Base-by-base conservation (phyloP, 768 basidiomycete genomes). In the Lactifluus volemus region DNA sequence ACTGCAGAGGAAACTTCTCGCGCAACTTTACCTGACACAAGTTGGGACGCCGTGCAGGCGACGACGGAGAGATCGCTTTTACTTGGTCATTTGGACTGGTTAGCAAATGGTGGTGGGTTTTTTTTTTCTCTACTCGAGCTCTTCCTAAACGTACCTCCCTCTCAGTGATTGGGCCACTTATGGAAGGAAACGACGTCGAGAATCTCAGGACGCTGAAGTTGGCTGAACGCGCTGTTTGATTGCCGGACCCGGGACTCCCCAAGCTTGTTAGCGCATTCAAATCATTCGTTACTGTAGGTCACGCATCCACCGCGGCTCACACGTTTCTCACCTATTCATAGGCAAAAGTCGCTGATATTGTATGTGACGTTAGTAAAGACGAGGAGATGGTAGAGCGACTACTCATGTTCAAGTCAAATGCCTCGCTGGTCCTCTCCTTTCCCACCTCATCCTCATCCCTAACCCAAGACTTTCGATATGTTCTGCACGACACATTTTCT, bases 371-470 rank as follows among this genome's bases (percentile, higher is more conserved):
- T 3, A 73, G 73, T 5, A 75, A 74, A 14, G 92, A 93, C 57
- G 90, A 89, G 11, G 76, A 80, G 19, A 93, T 95, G 90, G 85
- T 95, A 4, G 76, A 81, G 19, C 76, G 79, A 19, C 79, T 95
- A 0, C 78, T 93, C 39, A 74, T 80, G 9, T 83, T 89, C 74
- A 90, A 88, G 68, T 68, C 76, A 6, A 77, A 81, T 39, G 78
- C 80, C 2, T 82, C 88, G 65, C 68, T 70, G 0, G 73, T 81
- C 5, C 76, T 86, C 41, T 67, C 68, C 5, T 70, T 71, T 0
- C 78, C 82, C 42, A 90, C 92, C 70, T 67, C 79, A 17, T 79
- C 51, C 65, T 70, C 66, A 48, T 66, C 15, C 36, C 59, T 29
- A 59, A 68, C 53, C 19, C 71, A 77, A 53, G 78, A 82, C 5